Evolutionary conservation across 106 monocot species (phyloP).

Genomic region (Xerophyta viscosa): DNA sequence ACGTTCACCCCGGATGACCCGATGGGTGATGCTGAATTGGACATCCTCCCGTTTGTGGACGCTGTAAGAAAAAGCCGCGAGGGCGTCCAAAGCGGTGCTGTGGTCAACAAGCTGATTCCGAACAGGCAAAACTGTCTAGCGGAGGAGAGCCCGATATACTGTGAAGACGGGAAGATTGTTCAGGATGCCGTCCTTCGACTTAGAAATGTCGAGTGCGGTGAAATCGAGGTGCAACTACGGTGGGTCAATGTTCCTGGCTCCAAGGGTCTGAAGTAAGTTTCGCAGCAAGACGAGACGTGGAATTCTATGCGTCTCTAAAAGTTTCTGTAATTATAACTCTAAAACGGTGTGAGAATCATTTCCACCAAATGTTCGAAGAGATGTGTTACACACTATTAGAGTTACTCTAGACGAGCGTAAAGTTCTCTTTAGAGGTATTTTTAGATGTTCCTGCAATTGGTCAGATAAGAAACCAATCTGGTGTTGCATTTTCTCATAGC

Average conservation of each 20-base stretch:
- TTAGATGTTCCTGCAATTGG: too few species aligned
- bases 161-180: constrained; percentile 15
- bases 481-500: too few species aligned
- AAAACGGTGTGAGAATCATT: too few species aligned
- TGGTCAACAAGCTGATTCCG: constrained; percentile 6
- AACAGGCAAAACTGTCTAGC: constrained; percentile 15
- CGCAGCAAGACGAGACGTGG: too few species aligned
- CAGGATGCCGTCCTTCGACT: constrained; percentile 31
- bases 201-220: constrained; percentile 33
- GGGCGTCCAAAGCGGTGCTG: background rate
- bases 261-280: background rate
- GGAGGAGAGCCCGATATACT: constrained; percentile 20
- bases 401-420: too few species aligned
- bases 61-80: constrained; percentile 3
- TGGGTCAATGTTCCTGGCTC: constrained; percentile 12
- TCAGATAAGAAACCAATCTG: too few species aligned
- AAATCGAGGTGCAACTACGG: constrained; percentile 25
- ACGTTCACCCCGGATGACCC: constrained; percentile 9
- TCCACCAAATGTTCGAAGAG: too few species aligned
- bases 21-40: constrained; percentile 15
- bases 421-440: too few species aligned
- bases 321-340: too few species aligned
- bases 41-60: constrained; percentile 14
- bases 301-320: too few species aligned
- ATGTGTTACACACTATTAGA: too few species aligned